Conservation (phyloP, 345 rosid species). For the Syzygium grande region DNA sequence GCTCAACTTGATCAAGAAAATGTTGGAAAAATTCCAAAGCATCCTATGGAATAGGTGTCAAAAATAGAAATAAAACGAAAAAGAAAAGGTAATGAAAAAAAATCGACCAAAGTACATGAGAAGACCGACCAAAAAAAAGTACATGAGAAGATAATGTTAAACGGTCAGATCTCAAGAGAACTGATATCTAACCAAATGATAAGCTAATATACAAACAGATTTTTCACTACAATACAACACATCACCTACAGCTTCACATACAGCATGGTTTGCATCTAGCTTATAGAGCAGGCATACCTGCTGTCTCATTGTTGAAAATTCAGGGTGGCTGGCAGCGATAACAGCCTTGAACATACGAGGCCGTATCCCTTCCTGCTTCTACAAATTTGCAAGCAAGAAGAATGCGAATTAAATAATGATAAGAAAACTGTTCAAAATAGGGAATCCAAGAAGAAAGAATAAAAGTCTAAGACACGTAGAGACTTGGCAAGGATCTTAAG, state of each 20-base stretch:
- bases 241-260: neutral
- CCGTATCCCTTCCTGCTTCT: slow-evolving; percentile 92
- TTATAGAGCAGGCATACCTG: slow-evolving; percentile 42
- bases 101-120: neutral
- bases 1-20: slow-evolving; percentile 91
- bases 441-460: neutral
- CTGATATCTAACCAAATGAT: neutral
- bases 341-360: slow-evolving; percentile 97
- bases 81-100: neutral
- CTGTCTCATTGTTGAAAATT: slow-evolving; percentile 93
- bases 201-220: neutral
- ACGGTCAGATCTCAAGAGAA: neutral
- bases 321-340: slow-evolving; percentile 93
- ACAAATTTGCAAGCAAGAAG: slow-evolving; percentile 8
- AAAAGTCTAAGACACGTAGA: neutral
- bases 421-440: neutral
- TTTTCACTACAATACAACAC: neutral
- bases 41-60: slow-evolving; percentile 40
- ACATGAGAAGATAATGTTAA: neutral
- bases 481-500: neutral
- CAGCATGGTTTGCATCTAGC: neutral
- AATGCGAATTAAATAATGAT: neutral
- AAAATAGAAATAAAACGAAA: neutral
- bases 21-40: slow-evolving; percentile 95
- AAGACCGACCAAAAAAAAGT: neutral